Evolutionary conservation across 2,329 filamentous ascomycete species (phyloP).

Genomic region (Pyricularia sp.): DNA sequence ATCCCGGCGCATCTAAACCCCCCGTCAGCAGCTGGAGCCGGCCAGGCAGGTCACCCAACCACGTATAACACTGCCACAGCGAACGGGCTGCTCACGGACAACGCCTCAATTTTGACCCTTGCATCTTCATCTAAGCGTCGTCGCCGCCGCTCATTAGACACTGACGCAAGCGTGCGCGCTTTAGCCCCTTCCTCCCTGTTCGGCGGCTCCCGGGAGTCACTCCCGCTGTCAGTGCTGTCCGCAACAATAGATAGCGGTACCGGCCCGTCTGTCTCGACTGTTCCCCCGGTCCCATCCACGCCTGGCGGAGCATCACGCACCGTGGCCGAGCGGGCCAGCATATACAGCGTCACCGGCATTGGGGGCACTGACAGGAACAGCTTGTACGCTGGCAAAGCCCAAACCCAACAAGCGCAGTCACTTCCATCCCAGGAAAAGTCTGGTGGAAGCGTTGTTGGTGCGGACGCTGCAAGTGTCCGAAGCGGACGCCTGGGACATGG

Average conservation of each 20-base stretch:
- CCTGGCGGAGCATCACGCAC: conserved; percentile 28
- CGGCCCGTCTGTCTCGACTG: conserved; percentile 13
- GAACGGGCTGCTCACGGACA: conserved; percentile 74
- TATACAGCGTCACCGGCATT: conserved; percentile 69
- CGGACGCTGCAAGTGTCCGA: conserved; percentile 67
- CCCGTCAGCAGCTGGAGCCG: conserved; percentile 8
- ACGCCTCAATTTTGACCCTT: conserved; percentile 77
- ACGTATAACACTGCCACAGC: conserved; percentile 73
- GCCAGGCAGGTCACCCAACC: conserved; percentile 28
- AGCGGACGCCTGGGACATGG: conserved; percentile 71
- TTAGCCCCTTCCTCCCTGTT: conserved; percentile 76
- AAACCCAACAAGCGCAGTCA: conserved; percentile 11
- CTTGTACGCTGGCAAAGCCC: conserved; percentile 52
- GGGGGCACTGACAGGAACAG: conserved; percentile 71
- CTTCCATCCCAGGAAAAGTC: conserved; percentile 29
- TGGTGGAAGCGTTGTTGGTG: conserved; percentile 18
- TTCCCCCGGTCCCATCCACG: conserved; percentile 25
- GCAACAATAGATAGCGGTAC: conserved; percentile 49
- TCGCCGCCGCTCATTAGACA: conserved; percentile 72
- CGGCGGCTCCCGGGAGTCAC: conserved; percentile 70
- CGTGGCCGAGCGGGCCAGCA: conserved; percentile 58
- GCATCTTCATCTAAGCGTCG: conserved; percentile 74
- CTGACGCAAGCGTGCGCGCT: conserved; percentile 75
- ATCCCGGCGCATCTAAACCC: conserved; percentile 62
- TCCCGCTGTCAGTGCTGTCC: conserved; percentile 71